Base-by-base conservation (phyloP, 2,329 filamentous ascomycete genomes). In the Balansia obtecta region DNA sequence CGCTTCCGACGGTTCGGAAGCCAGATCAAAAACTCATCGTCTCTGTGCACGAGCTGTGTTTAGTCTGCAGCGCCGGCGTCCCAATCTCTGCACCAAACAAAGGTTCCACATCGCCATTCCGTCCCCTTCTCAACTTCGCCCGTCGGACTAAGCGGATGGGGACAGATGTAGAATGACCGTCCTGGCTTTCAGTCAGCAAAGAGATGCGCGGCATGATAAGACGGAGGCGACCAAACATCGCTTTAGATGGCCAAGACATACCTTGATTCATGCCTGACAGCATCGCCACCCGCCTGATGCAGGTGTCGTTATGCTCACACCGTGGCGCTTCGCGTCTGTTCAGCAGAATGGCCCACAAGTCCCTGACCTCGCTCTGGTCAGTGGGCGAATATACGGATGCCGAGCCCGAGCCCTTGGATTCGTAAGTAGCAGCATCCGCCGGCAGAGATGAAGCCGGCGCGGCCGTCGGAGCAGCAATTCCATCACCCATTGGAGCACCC, bases 251-350 rank as follows among this genome's bases (percentile, higher is more conserved):
- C 2, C 4, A 22, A 2, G 20, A 22, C 73, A 60, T 68, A 78
- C 74, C 91, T 68, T 63, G 83, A 60, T 97, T 98, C 55, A 87
- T 71, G 1, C 93, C 93, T 0, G 88, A 75, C 63, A 97, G 97
- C 70, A 91, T 96, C 1, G 90, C 95, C 16, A 83, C 77, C 48
- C 91, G 71, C 56, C 76, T 87, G 55, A 89, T 86, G 66, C 93
- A 97, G 2, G 87, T 85, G 59, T 97, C 90, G 49, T 81, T 74
- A 61, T 98, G 93, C 45, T 96, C 89, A 63, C 93, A 98, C 51
- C 77, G 78, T 1, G 93, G 93, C 1, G 80, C 74, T 1, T 79
- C 70, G 51, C 85, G 82, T 64, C 85, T 88, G 15, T 83, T 79
- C 54, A 97, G 83, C 13, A 97, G 73, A 62, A 85, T 89, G 4